Evolutionary conservation across 176 grass and related monocot genomes (phyloP), one percentile per base, ranked within the genome.

Genomic region (Paspalum notatum): DNA sequence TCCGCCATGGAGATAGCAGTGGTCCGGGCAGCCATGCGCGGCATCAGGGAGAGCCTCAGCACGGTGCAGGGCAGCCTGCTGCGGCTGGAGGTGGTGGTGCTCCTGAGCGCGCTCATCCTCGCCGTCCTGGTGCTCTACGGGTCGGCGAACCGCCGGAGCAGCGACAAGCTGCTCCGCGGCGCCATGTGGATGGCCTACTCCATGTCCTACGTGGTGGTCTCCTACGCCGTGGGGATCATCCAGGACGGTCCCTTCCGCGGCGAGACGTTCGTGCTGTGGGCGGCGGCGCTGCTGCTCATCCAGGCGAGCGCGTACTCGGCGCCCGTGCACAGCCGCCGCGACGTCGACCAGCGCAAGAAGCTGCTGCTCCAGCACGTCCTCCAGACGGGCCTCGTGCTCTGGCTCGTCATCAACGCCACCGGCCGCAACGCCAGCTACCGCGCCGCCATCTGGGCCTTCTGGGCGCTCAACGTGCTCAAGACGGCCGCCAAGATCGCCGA

Each of bases 201-300:
- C 7, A 60, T 89, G 40, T 89, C 87, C 40, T 89, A 82, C 82
- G 87, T 90, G 5, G 87, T 85, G 47, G 87, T 90, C 32, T 85
- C 83, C 58, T 90, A 86, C 87, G 87, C 78, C 73, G 83, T 90
- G 9, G 83, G 83, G 12, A 76, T 90, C 83, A 85, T 90, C 73
- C 87, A 90, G 83, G 78, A 82, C 58, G 77, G 83, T 2, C 83
- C 83, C 22, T 90, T 90, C 78, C 87, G 54, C 83, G 83, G 73
- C 65, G 87, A 90, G 87, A 72, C 83, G 21, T 90, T 90, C 78
- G 83, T 86, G 65, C 83, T 89, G 6, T 92, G 90, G 90, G 86
- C 79, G 20, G 43, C 80, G 1, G 86, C 87, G 60, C 67, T 92
- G 73, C 79, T 86, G 6, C 80, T 86, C 40, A 81, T 89, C 86